Evolutionary conservation across 306 rosid species (phyloP).

Genomic region (Trifolium repens): DNA sequence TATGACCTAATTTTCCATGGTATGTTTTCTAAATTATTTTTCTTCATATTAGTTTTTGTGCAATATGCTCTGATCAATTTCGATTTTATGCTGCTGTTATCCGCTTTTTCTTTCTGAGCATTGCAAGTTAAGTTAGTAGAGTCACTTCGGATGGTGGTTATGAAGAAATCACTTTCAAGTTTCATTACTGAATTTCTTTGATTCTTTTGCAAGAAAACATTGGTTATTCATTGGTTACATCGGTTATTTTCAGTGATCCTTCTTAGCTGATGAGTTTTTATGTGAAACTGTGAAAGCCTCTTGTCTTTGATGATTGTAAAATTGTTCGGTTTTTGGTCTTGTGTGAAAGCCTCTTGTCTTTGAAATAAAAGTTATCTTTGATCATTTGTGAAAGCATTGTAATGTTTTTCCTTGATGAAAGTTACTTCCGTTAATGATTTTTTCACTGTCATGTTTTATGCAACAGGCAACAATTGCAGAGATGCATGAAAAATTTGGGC

Average conservation of each 20-base stretch:
- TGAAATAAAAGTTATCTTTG: slow-evolving; percentile 1
- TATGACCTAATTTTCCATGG: not conserved
- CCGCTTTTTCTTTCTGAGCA: not conserved
- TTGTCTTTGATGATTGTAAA: not conserved
- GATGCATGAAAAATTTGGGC: slow-evolving; percentile 66
- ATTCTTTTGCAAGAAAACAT: not conserved
- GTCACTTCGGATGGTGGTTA: not conserved
- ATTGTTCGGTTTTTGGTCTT: not conserved
- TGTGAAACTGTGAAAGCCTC: not conserved
- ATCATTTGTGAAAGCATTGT: slow-evolving; percentile 4
- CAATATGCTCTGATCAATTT: not conserved
- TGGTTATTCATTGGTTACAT: not conserved
- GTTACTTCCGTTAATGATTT: slow-evolving; percentile 12
- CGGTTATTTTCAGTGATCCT: not conserved
- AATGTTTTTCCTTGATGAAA: not conserved
- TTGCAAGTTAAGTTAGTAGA: not conserved
- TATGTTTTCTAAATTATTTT: no score
- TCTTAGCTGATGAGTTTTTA: not conserved
- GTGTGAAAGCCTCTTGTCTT: not conserved
- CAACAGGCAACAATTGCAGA: slow-evolving; percentile 63
- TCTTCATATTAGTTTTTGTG: not conserved
- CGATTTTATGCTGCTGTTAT: not conserved
- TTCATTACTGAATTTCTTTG: not conserved
- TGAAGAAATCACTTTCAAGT: not conserved
- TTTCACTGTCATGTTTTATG: slow-evolving; percentile 10